Evolutionary conservation across 2,329 filamentous ascomycete genomes (phyloP), one percentile per base, ranked within the genome.

Genomic region (Verruconis gallopava): DNA sequence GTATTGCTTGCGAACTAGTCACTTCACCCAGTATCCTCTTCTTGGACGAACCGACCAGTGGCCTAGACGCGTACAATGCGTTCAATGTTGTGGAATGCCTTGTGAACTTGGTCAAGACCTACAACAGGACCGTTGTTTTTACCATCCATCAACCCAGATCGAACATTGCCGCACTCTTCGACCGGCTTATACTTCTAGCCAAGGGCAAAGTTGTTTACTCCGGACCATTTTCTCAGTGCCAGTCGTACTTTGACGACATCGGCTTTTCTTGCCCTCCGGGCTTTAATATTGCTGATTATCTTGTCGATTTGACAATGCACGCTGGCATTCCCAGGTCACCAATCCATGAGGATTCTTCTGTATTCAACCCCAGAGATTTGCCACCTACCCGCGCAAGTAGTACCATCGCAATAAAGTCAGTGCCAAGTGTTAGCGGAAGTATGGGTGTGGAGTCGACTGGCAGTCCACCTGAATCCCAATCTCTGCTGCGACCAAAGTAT

Each of bases 241-340:
- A 98, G 58, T 68, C 75, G 15, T 98, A 95, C 57, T 98, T 98
- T 53, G 85, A 95, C 55, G 73, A 77, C 37, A 79, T 94, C 47
- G 93, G 91, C 34, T 98, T 95, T 59, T 70, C 82, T 38, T 98
- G 93, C 55, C 91, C 91, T 9, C 81, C 88, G 18, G 93, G 93
- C 2, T 98, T 96, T 72, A 98, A 98, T 55, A 96, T 98, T 60
- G 91, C 91, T 3, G 91, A 98, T 59, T 98, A 95, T 55, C 74
- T 98, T 4, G 88, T 98, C 21, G 91, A 98, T 58, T 71, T 98
- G 32, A 96, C 91, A 0, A 96, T 98, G 89, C 91, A 98, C 58
- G 88, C 86, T 18, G 76, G 83, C 45, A 69, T 71, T 40, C 66
- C 70, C 12, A 65, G 62, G 28, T 68, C 71, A 1, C 63, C 70